A percentile compares a stretch with the other conserved stretches of the same genome.
phyloP scores from a whole-genome alignment of 2,329 filamentous ascomycete species.

The Calonectria ilicicola region DNA sequence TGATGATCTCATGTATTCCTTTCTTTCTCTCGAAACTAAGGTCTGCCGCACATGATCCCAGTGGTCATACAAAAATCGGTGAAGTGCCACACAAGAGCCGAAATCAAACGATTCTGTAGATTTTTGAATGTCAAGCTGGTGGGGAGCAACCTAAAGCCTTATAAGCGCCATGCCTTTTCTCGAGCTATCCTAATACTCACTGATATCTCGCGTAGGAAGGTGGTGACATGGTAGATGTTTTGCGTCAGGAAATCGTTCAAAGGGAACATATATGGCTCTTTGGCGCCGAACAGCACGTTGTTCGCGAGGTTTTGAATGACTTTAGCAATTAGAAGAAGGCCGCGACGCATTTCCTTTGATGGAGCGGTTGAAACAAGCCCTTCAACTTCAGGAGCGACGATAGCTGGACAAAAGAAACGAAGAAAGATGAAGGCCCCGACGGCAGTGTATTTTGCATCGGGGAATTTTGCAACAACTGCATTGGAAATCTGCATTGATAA shows the following conservation, averaged over 20 bases:
- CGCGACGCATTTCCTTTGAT: slow-evolving; percentile 77
- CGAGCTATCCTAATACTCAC: slow-evolving; percentile 53
- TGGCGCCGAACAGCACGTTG: slow-evolving; percentile 78
- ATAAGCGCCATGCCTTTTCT: background rate
- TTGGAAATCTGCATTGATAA: slow-evolving; percentile 64
- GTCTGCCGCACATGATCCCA: slow-evolving; percentile 78
- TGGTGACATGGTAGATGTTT: slow-evolving; percentile 76
- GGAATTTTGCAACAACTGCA: slow-evolving; percentile 73
- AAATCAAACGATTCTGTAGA: slow-evolving; percentile 72
- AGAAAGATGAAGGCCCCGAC: slow-evolving; percentile 79
- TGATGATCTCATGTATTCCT: slow-evolving; percentile 67
- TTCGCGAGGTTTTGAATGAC: slow-evolving; percentile 79
- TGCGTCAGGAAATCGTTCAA: slow-evolving; percentile 76
- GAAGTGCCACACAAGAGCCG: slow-evolving; percentile 76
- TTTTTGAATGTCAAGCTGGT: slow-evolving; percentile 54
- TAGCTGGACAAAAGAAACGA: slow-evolving; percentile 79
- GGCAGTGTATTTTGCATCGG: slow-evolving; percentile 78
- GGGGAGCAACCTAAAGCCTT: slow-evolving; percentile 57
- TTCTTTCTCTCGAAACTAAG: slow-evolving; percentile 69
- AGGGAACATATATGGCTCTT: slow-evolving; percentile 80
- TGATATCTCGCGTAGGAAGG: slow-evolving; percentile 76
- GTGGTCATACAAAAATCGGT: slow-evolving; percentile 77
- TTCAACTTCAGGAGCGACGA: slow-evolving; percentile 76
- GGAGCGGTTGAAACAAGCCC: slow-evolving; percentile 71
- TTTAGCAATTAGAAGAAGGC: slow-evolving; percentile 76